A percentile compares a stretch with the other conserved stretches of the same genome.
Evolutionary conservation across 1,139 yeast species (phyloP).

Genomic region (Suhomyces panamericanus): DNA sequence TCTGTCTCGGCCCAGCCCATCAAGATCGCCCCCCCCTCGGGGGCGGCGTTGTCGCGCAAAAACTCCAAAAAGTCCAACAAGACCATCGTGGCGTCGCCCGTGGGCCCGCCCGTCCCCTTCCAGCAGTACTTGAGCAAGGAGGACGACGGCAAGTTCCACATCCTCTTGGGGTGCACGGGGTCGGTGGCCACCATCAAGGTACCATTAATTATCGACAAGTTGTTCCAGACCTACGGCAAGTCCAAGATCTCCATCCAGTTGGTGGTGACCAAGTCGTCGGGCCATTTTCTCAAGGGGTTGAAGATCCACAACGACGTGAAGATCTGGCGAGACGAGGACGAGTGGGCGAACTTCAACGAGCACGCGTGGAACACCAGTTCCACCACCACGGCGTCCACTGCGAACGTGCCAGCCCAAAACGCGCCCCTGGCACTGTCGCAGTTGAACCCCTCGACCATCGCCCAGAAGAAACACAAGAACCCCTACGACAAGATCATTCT

Average conservation of each 20-base stretch:
- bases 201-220: slow-evolving; percentile 79
- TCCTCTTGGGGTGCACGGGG: slow-evolving; percentile 90
- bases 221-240: slow-evolving; percentile 71
- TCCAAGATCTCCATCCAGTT: slow-evolving; percentile 78
- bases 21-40: slow-evolving; percentile 5
- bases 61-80: slow-evolving; percentile 23
- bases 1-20: slow-evolving; percentile 12
- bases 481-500: slow-evolving; percentile 54
- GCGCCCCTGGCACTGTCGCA: slow-evolving; percentile 1
- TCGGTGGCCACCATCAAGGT: slow-evolving; percentile 95
- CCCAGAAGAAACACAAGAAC: slow-evolving; percentile 33
- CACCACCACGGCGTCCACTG: slow-evolving; percentile 11
- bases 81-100: slow-evolving; percentile 51
- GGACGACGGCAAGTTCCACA: slow-evolving; percentile 82
- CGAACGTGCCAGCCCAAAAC: neutral
- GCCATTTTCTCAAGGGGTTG: slow-evolving; percentile 75
- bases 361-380: slow-evolving; percentile 19
- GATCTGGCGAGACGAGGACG: slow-evolving; percentile 93
- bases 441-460: slow-evolving; percentile 7
- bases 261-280: slow-evolving; percentile 80
- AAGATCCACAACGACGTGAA: slow-evolving; percentile 81
- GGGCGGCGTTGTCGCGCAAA: slow-evolving; percentile 7
- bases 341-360: slow-evolving; percentile 68
- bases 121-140: slow-evolving; percentile 67
- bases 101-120: slow-evolving; percentile 72